These are phyloP conservation scores for Exophiala calicioides DNA, from an alignment of 2,329 filamentous ascomycete genomes.

Conservation along the genomic window DNA sequence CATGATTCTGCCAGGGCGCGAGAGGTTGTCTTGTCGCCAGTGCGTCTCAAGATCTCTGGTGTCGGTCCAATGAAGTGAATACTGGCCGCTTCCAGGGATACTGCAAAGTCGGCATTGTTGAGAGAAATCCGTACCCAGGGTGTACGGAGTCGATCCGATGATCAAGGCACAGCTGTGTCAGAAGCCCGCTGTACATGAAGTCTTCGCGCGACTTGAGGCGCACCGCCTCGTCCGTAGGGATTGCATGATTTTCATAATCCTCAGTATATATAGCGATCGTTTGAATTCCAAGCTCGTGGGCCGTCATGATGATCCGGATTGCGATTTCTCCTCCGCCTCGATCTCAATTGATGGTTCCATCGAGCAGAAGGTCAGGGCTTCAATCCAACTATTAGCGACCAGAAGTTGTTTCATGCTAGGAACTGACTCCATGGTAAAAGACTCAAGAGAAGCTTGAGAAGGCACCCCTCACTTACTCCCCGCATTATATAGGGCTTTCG, in stretches of 20 bases:
- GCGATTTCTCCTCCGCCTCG: constrained; percentile 63
- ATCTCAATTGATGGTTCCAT: no score
- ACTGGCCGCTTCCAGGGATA: constrained; percentile 49
- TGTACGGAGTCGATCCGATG: constrained; percentile 58
- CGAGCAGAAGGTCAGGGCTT: neutral
- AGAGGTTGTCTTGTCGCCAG: constrained; percentile 59
- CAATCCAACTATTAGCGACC: constrained; percentile 1
- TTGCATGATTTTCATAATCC: constrained; percentile 55
- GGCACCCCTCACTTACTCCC: no score
- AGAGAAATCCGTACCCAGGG: constrained; percentile 65
- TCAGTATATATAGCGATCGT: constrained; percentile 59
- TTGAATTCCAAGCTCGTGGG: constrained; percentile 54
- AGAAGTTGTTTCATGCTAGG: neutral
- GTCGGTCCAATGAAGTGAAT: constrained; percentile 57
- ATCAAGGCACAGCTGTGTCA: constrained; percentile 36
- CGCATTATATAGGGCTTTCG: no score
- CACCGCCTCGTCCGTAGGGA: constrained; percentile 51
- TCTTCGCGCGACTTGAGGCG: constrained; percentile 52
- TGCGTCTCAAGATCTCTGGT: constrained; percentile 56
- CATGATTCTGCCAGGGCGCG: constrained; percentile 54
- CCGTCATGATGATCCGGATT: constrained; percentile 59
- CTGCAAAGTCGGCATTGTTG: constrained; percentile 55
- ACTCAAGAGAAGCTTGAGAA: neutral
- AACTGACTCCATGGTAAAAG: neutral
- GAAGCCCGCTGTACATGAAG: constrained; percentile 4